These are phyloP conservation scores for Lasiosphaeria miniovina DNA, from an alignment of 495 filamentous ascomycete species.

Conservation along the genomic window DNA sequence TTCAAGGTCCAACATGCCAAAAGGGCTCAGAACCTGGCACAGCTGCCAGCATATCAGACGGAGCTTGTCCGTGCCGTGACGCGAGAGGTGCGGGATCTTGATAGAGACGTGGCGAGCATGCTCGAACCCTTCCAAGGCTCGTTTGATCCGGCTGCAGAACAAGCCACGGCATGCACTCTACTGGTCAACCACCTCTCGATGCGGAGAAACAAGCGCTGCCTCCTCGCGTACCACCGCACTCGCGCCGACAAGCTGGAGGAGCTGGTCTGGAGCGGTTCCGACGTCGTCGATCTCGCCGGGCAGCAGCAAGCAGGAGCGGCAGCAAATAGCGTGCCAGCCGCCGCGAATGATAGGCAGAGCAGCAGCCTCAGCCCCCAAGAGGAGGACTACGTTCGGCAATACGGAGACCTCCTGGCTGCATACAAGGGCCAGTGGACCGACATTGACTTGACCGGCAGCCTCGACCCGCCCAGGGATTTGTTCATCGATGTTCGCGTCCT, in stretches of 20 bases:
- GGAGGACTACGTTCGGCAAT: slow-evolving; percentile 91
- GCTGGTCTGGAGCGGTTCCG: slow-evolving; percentile 86
- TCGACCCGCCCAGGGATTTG: slow-evolving; percentile 91
- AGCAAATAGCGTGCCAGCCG: slow-evolving; percentile 30
- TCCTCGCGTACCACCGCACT: slow-evolving; percentile 90
- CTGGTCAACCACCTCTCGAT: slow-evolving; percentile 93
- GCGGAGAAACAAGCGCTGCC: slow-evolving; percentile 92
- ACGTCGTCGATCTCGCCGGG: slow-evolving; percentile 57
- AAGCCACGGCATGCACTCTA: slow-evolving; percentile 79
- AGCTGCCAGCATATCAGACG: slow-evolving; percentile 90
- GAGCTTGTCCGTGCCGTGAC: slow-evolving; percentile 85
- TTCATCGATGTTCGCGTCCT: slow-evolving; percentile 97
- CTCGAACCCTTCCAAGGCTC: slow-evolving; percentile 77
- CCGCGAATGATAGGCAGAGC: slow-evolving; percentile 43
- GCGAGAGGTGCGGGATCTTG: slow-evolving; percentile 89
- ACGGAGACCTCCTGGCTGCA: slow-evolving; percentile 85
- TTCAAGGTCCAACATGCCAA: slow-evolving; percentile 94
- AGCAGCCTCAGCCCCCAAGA: slow-evolving; percentile 95
- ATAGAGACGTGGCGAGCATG: slow-evolving; percentile 79
- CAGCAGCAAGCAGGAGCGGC: slow-evolving; percentile 36
- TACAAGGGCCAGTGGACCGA: slow-evolving; percentile 99
- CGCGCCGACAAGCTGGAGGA: slow-evolving; percentile 90
- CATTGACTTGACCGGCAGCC: slow-evolving; percentile 89
- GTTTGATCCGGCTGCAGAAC: slow-evolving; percentile 83
- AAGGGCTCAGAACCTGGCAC: slow-evolving; percentile 80